phyloP scores from a whole-genome alignment of 2,329 filamentous ascomycete species.

The Epichloe brachyelytri region DNA sequence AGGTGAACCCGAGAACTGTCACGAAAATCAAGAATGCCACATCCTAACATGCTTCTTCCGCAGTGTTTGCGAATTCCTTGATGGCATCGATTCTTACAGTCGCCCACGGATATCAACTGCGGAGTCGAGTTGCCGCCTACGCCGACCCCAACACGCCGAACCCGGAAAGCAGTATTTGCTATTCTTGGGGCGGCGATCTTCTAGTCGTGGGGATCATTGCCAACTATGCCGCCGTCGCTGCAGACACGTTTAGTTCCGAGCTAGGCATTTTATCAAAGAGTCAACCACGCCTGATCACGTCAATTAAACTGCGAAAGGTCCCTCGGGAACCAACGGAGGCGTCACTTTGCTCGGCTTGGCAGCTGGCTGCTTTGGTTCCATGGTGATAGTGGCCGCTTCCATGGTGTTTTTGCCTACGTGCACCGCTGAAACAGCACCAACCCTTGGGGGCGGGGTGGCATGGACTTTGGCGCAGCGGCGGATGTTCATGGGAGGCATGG shows the following conservation, averaged over 20 bases:
- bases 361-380: slow-evolving; percentile 62
- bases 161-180: slow-evolving; percentile 37
- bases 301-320: slow-evolving; percentile 59
- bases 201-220: slow-evolving; percentile 54
- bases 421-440: slow-evolving; percentile 23
- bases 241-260: slow-evolving; percentile 92
- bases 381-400: slow-evolving; percentile 54
- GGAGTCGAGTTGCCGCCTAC: slow-evolving; percentile 30
- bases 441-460: slow-evolving; percentile 28
- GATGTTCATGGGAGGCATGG: slow-evolving; percentile 43
- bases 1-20: slow-evolving; percentile 27
- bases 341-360: slow-evolving; percentile 63
- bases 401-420: slow-evolving; percentile 60
- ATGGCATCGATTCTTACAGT: slow-evolving; percentile 55
- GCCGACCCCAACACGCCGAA: slow-evolving; percentile 17
- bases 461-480: slow-evolving; percentile 37
- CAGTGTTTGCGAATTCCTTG: slow-evolving; percentile 74
- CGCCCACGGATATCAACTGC: slow-evolving; percentile 48
- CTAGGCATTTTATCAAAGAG: slow-evolving; percentile 75
- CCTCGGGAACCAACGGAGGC: slow-evolving; percentile 85
- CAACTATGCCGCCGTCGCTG: slow-evolving; percentile 83
- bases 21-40: not conserved
- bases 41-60: slow-evolving; percentile 2
- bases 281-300: slow-evolving; percentile 75
- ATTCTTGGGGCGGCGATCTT: slow-evolving; percentile 47